A percentile compares a stretch with the other conserved stretches of the same genome.
Evolutionary conservation across 1,139 yeast species (phyloP).

Genomic region (Geotrichum aggregatum): DNA sequence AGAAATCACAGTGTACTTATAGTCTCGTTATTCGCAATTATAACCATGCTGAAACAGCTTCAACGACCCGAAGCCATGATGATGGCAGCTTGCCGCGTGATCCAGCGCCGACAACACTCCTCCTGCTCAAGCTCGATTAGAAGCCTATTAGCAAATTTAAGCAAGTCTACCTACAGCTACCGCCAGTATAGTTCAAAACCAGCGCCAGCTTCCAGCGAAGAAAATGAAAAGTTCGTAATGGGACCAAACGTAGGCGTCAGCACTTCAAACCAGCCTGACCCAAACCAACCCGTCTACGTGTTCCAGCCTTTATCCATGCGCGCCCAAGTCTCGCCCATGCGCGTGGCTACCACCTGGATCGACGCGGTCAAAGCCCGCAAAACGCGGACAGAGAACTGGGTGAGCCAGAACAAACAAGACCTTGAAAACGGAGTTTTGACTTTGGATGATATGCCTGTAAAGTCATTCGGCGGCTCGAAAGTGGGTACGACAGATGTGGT

Average conservation of each 20-base stretch:
- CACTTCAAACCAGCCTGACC: background rate
- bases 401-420: constrained; percentile 24
- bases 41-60: no score
- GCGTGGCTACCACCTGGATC: constrained; percentile 62
- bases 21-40: no score
- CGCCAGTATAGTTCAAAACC: no score
- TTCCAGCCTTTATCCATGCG: constrained; percentile 39
- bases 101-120: no score
- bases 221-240: no score
- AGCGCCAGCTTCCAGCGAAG: no score
- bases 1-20: no score
- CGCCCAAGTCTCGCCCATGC: constrained; percentile 37
- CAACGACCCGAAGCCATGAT: no score
- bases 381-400: constrained; percentile 64
- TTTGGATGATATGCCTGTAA: constrained; percentile 19
- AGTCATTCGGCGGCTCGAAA: constrained; percentile 55
- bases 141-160: no score
- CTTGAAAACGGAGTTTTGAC: constrained; percentile 18
- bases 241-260: constrained; percentile 3
- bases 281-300: constrained; percentile 23
- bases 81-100: no score
- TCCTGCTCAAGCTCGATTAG: no score
- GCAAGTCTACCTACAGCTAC: no score
- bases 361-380: constrained; percentile 75
- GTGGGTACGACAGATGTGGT: constrained; percentile 55